phyloP scores from a whole-genome alignment of 306 rosid species.

The Vigna hirtella region DNA sequence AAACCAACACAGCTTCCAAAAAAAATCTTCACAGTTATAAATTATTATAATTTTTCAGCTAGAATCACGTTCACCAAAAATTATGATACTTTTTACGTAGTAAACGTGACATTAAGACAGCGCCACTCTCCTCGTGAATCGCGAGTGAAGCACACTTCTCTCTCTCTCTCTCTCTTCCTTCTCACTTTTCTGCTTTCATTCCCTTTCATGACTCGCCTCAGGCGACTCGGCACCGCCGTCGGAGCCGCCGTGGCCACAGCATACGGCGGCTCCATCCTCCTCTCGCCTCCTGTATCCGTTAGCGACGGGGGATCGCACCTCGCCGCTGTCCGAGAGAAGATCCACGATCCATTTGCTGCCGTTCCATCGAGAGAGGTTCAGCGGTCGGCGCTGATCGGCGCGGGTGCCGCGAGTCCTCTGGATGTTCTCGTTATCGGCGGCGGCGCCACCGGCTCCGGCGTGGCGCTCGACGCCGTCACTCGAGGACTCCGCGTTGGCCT shows the following conservation, averaged over 20 bases:
- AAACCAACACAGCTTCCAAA: too few relatives aligned
- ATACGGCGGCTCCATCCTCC: conserved; percentile 56
- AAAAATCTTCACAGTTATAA: too few relatives aligned
- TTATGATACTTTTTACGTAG: too few relatives aligned
- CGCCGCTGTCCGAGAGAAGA: conserved; percentile 60
- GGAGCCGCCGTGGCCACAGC: conserved; percentile 56
- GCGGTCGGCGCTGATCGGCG: conserved; percentile 67
- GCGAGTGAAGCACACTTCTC: not conserved
- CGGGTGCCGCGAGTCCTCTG: conserved; percentile 67
- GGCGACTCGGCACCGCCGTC: conserved; percentile 58
- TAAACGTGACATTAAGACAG: too few relatives aligned
- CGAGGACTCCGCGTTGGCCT: conserved; percentile 92
- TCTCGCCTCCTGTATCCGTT: conserved; percentile 49
- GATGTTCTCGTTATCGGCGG: conserved; percentile 90
- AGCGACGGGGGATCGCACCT: conserved; percentile 53
- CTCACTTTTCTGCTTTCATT: not conserved
- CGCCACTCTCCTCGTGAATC: too few relatives aligned
- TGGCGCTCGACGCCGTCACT: conserved; percentile 79
- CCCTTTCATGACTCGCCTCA: conserved; percentile 62
- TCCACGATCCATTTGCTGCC: conserved; percentile 58
- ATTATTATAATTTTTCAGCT: too few relatives aligned
- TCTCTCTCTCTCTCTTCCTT: not conserved
- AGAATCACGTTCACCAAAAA: too few relatives aligned
- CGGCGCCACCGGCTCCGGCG: conserved; percentile 91
- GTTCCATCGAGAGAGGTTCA: conserved; percentile 73